Evolutionary conservation across 495 filamentous ascomycete genomes (phyloP).

Genomic region (Hyaloscypha finlandica): DNA sequence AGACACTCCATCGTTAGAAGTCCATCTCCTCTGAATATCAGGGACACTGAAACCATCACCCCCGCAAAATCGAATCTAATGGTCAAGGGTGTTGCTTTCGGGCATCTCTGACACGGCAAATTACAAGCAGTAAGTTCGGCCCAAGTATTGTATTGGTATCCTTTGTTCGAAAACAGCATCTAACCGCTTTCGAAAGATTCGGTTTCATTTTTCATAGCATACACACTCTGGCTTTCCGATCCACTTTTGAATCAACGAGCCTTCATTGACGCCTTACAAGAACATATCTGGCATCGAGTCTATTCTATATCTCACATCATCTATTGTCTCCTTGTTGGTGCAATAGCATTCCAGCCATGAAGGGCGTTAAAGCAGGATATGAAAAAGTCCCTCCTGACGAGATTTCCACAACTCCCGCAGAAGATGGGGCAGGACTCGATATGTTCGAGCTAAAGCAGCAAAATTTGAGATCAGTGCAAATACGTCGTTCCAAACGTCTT

Average conservation of each 20-base stretch:
- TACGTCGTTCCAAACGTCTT: neutral
- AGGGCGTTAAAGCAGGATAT: neutral
- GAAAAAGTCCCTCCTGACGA: conserved; percentile 9
- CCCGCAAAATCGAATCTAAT: neutral
- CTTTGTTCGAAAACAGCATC: neutral
- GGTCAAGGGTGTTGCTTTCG: neutral
- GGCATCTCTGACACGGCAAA: neutral
- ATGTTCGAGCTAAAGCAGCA: conserved; percentile 8
- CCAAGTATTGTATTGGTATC: conserved; percentile 1
- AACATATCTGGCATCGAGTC: neutral
- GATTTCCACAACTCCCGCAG: neutral
- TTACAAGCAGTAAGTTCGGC: neutral
- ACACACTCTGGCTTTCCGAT: too few relatives aligned
- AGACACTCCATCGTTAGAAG: too few relatives aligned
- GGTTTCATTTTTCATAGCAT: neutral
- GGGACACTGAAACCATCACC: too few relatives aligned
- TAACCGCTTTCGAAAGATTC: neutral
- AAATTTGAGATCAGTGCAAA: conserved; percentile 1
- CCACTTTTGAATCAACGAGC: too few relatives aligned
- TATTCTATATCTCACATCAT: neutral
- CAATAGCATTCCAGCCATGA: conserved; percentile 4
- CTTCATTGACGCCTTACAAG: neutral
- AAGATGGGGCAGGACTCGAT: neutral
- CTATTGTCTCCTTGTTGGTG: neutral
- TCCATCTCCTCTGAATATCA: too few relatives aligned